Evolutionary conservation across 139 green algal genomes (phyloP).

Genomic region (Pleodorina starrii): DNA sequence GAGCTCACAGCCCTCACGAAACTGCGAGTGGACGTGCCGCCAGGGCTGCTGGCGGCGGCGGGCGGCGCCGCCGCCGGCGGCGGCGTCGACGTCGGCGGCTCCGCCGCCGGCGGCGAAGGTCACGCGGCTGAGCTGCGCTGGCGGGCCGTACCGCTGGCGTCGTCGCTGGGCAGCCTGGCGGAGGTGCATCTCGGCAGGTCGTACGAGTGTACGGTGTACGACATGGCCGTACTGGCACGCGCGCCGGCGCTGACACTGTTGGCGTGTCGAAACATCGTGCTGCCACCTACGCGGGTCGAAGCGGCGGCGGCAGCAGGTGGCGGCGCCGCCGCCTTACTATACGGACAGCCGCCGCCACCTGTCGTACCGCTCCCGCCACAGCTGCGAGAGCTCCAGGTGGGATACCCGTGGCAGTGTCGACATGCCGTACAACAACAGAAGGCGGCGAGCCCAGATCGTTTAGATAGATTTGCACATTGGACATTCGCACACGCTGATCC

Average conservation of each 20-base stretch:
- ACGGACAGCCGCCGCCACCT: not conserved
- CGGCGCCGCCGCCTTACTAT: too few species aligned
- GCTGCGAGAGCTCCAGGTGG: constrained; percentile 34
- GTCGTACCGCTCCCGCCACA: not conserved
- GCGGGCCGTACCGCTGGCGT: not conserved
- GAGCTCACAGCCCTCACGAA: constrained; percentile 5
- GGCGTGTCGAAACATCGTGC: constrained; percentile 10
- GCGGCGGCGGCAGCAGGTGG: not conserved
- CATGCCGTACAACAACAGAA: too few species aligned
- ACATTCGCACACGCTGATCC: too few species aligned
- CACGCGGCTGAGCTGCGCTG: constrained; percentile 1
- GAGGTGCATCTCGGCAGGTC: constrained; percentile 5
- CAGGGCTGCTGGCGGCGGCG: not conserved
- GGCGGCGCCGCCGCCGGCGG: not conserved
- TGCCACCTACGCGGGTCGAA: not conserved
- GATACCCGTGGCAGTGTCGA: too few species aligned
- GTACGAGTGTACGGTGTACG: constrained; percentile 23
- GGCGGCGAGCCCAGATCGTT: too few species aligned
- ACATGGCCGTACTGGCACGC: not conserved
- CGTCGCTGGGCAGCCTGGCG: not conserved
- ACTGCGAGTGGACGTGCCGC: not conserved
- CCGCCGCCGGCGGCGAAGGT: not conserved
- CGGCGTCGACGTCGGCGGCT: not conserved
- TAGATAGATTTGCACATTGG: too few species aligned
- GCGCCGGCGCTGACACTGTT: not conserved